Conservation (phyloP, 495 filamentous ascomycete genomes). For the Copromyces sp. region DNA sequence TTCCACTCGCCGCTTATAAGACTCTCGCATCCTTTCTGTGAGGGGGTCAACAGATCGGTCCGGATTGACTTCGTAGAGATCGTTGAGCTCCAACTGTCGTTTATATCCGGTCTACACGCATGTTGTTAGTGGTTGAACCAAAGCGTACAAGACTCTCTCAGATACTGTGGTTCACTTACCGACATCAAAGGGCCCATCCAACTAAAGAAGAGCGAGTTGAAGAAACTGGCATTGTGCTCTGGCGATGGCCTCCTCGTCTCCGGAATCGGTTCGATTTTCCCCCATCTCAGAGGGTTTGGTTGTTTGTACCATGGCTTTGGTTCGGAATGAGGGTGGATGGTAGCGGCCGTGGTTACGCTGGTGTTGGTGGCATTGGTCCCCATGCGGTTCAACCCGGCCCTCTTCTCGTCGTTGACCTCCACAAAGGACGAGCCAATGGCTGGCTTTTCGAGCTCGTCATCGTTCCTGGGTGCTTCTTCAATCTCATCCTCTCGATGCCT, state of each 20-base stretch:
- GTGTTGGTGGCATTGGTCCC: slow-evolving; percentile 36
- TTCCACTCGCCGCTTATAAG: slow-evolving; percentile 55
- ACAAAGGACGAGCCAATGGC: neutral
- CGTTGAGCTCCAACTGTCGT: slow-evolving; percentile 69
- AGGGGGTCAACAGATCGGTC: slow-evolving; percentile 58
- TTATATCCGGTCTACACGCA: slow-evolving; percentile 59
- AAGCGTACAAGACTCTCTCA: neutral
- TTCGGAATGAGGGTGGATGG: slow-evolving; percentile 12
- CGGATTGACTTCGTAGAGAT: slow-evolving; percentile 84
- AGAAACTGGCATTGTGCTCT: slow-evolving; percentile 50
- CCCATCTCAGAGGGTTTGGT: slow-evolving; percentile 54
- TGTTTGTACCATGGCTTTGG: slow-evolving; percentile 51
- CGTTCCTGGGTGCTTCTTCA: slow-evolving; percentile 3
- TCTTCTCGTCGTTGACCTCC: slow-evolving; percentile 10
- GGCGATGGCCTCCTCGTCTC: slow-evolving; percentile 41
- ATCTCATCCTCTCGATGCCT: slow-evolving; percentile 6
- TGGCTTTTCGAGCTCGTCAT: neutral
- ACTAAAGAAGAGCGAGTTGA: slow-evolving; percentile 51
- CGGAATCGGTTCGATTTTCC: slow-evolving; percentile 48
- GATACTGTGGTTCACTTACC: slow-evolving; percentile 30
- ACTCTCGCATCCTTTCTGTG: slow-evolving; percentile 49
- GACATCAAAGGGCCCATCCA: slow-evolving; percentile 63
- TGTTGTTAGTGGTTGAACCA: slow-evolving; percentile 1
- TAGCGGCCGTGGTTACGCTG: slow-evolving; percentile 28
- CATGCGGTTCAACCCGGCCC: slow-evolving; percentile 28